phyloP scores from a whole-genome alignment of 2,329 filamentous ascomycete genomes.

The Davidsoniella virescens region DNA sequence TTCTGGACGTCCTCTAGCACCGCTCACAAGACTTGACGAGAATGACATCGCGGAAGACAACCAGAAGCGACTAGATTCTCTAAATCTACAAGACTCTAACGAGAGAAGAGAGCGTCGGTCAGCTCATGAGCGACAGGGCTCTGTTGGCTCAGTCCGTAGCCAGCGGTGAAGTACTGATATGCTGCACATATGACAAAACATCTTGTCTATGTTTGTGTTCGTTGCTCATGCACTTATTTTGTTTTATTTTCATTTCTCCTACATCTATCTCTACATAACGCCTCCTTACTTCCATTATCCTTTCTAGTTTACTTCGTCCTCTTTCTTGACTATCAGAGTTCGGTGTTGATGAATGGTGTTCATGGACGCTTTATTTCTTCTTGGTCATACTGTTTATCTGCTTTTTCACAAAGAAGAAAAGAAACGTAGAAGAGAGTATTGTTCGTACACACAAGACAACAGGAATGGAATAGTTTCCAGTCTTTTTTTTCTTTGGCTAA shows the following conservation, averaged over 20 bases:
- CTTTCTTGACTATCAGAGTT: too few relatives aligned
- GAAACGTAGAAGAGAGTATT: too few relatives aligned
- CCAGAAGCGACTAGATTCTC: slow-evolving; percentile 71
- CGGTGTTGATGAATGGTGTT: too few relatives aligned
- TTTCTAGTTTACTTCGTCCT: background rate
- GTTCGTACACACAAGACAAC: too few relatives aligned
- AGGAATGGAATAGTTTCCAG: too few relatives aligned
- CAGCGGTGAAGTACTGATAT: slow-evolving; percentile 26
- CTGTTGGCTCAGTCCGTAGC: slow-evolving; percentile 36
- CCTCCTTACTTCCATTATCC: background rate
- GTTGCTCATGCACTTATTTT: slow-evolving; percentile 7
- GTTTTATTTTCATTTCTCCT: slow-evolving; percentile 9
- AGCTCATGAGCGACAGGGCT: slow-evolving; percentile 43
- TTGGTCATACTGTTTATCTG: too few relatives aligned
- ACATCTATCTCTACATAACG: background rate
- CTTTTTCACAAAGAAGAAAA: too few relatives aligned
- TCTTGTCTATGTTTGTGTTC: background rate
- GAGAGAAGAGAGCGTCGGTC: slow-evolving; percentile 35
- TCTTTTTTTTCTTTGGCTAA: too few relatives aligned
- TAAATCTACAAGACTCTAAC: slow-evolving; percentile 69
- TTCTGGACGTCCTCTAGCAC: slow-evolving; percentile 23
- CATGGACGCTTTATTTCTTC: too few relatives aligned
- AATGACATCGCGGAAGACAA: slow-evolving; percentile 70
- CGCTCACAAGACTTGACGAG: slow-evolving; percentile 48
- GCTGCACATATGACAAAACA: too few relatives aligned